Conservation (phyloP, 805 yeast genomes). For the Lachancea kluyveri region DNA sequence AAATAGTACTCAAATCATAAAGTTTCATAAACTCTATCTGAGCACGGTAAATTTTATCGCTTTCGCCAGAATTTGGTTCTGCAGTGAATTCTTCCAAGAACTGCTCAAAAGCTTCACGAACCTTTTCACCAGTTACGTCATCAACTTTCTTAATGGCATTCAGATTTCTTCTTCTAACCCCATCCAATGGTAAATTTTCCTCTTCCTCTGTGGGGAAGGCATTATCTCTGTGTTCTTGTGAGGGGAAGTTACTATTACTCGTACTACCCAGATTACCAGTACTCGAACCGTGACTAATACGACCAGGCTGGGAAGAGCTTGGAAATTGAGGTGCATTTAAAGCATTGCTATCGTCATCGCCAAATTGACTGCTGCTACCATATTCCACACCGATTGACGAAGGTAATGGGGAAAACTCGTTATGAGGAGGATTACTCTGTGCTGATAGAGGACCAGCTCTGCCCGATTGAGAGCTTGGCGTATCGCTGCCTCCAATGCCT, state of each 20-base stretch:
- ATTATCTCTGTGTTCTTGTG: too few species aligned
- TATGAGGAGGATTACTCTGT: slow-evolving; percentile 8
- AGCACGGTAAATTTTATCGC: slow-evolving; percentile 61
- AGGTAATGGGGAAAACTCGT: slow-evolving; percentile 23
- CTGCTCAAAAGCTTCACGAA: slow-evolving; percentile 81
- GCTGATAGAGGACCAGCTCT: slow-evolving; percentile 6
- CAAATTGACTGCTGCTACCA: slow-evolving; percentile 26
- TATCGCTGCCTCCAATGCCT: too few species aligned
- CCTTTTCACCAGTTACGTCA: slow-evolving; percentile 91
- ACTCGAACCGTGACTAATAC: slow-evolving; percentile 10
- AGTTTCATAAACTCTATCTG: slow-evolving; percentile 78
- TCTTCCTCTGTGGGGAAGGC: slow-evolving; percentile 7
- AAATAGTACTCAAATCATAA: slow-evolving; percentile 70
- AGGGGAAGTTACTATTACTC: too few species aligned
- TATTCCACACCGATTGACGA: slow-evolving; percentile 26
- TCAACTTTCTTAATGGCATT: slow-evolving; percentile 76
- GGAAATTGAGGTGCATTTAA: slow-evolving; percentile 26
- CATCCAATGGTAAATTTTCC: slow-evolving; percentile 24
- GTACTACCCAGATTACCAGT: slow-evolving; percentile 19
- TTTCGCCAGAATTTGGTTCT: slow-evolving; percentile 25
- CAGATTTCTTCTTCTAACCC: slow-evolving; percentile 47
- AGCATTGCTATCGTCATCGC: slow-evolving; percentile 15
- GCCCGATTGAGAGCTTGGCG: slow-evolving; percentile 6
- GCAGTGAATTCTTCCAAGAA: slow-evolving; percentile 65
- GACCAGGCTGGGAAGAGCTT: slow-evolving; percentile 22